A percentile compares a stretch with the other conserved stretches of the same genome.
phyloP scores from a whole-genome alignment of 768 basidiomycete genomes.

The Russula vinacea region DNA sequence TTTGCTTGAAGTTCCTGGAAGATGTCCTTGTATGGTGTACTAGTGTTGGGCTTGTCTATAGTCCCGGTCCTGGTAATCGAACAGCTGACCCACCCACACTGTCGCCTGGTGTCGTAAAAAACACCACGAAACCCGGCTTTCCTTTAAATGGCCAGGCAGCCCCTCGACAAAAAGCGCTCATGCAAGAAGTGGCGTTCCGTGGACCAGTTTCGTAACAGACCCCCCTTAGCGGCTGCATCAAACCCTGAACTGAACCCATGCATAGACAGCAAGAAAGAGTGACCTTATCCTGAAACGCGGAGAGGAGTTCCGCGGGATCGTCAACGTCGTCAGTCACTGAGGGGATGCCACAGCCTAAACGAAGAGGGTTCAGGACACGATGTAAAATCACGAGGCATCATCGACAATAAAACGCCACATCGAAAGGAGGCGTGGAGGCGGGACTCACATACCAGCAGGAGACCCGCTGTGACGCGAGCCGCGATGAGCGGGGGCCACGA shows the following conservation, averaged over 20 bases:
- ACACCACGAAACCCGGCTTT: constrained; percentile 90
- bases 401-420: constrained; percentile 71
- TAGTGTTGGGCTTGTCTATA: constrained; percentile 97
- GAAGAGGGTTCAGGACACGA: constrained; percentile 44
- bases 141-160: constrained; percentile 41
- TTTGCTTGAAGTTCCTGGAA: constrained; percentile 85
- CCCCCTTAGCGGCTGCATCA: not conserved
- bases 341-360: not conserved
- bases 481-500: not conserved
- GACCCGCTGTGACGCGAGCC: not conserved
- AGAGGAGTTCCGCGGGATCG: constrained; percentile 2
- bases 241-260: constrained; percentile 37
- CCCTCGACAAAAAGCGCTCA: constrained; percentile 44
- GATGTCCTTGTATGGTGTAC: constrained; percentile 94
- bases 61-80: constrained; percentile 91
- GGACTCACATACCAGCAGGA: constrained; percentile 22
- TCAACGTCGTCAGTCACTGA: constrained; percentile 1
- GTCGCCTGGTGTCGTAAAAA: constrained; percentile 71
- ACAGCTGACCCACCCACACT: constrained; percentile 73
- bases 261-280: constrained; percentile 96
- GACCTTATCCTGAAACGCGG: constrained; percentile 61
- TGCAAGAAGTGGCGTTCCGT: constrained; percentile 95
- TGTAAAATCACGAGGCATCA: constrained; percentile 50
- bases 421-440: constrained; percentile 29
- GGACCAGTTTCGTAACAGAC: constrained; percentile 73